A percentile compares a stretch with the other conserved stretches of the same genome.
phyloP scores from a whole-genome alignment of 495 filamentous ascomycete genomes.

The Lindgomyces ingoldianus region DNA sequence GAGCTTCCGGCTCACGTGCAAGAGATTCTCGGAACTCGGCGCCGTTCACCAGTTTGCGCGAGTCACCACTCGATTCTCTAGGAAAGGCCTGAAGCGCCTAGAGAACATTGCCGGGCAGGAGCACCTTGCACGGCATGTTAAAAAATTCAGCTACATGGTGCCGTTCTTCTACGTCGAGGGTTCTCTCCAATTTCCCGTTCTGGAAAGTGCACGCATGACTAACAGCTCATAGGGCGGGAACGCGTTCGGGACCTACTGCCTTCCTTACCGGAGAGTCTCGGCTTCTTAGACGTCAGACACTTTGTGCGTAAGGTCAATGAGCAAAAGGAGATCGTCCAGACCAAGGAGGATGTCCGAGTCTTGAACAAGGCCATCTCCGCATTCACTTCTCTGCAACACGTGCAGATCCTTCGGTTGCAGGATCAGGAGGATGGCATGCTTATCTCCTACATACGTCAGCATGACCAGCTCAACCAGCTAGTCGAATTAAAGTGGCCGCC shows the following conservation, averaged over 20 bases:
- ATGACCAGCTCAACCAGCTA: constrained; percentile 40
- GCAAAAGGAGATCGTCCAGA: constrained; percentile 48
- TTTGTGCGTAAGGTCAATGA: constrained; percentile 49
- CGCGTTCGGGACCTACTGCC: constrained; percentile 43
- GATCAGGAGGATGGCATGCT: constrained; percentile 60
- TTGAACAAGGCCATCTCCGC: constrained; percentile 58
- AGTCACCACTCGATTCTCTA: constrained; percentile 63
- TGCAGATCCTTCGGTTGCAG: constrained; percentile 65
- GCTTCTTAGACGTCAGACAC: constrained; percentile 43
- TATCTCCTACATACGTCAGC: constrained; percentile 48
- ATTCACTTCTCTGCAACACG: constrained; percentile 63
- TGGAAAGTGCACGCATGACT: constrained; percentile 28
- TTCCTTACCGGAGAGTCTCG: constrained; percentile 34
- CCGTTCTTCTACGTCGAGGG: constrained; percentile 63
- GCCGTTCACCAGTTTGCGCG: constrained; percentile 62
- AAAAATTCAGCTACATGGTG: constrained; percentile 71
- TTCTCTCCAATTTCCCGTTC: constrained; percentile 33
- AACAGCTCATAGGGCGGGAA: constrained; percentile 41
- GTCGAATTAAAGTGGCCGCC: constrained; percentile 60
- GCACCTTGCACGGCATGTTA: constrained; percentile 62
- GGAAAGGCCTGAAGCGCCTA: constrained; percentile 58
- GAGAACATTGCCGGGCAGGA: constrained; percentile 51
- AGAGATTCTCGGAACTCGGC: constrained; percentile 61
- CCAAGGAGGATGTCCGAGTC: constrained; percentile 48
- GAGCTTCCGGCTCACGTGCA: constrained; percentile 62